Percentiles rank a stretch among this genome's conserved stretches.
Evolutionary conservation across 768 basidiomycete genomes (phyloP).

Genomic region (Kockovaella imperatae): DNA sequence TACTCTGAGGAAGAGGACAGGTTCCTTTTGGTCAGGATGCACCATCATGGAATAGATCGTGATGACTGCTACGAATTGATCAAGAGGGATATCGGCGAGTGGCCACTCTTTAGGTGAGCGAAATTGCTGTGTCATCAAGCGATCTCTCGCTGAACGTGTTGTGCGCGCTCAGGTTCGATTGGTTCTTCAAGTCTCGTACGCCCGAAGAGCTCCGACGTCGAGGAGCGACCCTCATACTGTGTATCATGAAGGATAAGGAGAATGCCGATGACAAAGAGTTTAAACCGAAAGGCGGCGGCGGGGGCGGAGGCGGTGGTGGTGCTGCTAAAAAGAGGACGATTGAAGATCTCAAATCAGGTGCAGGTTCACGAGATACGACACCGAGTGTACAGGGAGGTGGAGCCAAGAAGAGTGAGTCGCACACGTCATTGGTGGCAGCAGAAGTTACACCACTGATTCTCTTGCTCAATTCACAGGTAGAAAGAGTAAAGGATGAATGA

Average conservation of each 20-base stretch:
- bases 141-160: not conserved
- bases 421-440: too few relatives aligned
- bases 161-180: constrained; percentile 72
- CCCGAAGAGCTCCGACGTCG: constrained; percentile 79
- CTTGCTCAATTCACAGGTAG: too few relatives aligned
- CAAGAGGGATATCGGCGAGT: constrained; percentile 92
- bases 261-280: constrained; percentile 55
- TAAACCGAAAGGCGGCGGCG: constrained; percentile 40
- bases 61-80: constrained; percentile 85
- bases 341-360: constrained; percentile 20
- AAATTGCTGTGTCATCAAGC: not conserved
- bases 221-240: constrained; percentile 74
- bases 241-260: constrained; percentile 80
- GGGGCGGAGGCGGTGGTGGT: not conserved
- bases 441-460: too few relatives aligned
- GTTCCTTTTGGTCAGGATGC: constrained; percentile 80
- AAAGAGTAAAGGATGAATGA: too few relatives aligned
- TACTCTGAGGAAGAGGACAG: constrained; percentile 96
- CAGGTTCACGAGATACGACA: constrained; percentile 22
- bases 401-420: too few relatives aligned
- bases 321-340: constrained; percentile 13
- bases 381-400: constrained; percentile 16
- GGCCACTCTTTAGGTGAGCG: constrained; percentile 72
- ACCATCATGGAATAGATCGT: constrained; percentile 78
- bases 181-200: constrained; percentile 93